Percentiles rank a stretch among this genome's conserved stretches.
Evolutionary conservation across 2,329 filamentous ascomycete species (phyloP).

Genomic region (Davidsoniella eucalypti): DNA sequence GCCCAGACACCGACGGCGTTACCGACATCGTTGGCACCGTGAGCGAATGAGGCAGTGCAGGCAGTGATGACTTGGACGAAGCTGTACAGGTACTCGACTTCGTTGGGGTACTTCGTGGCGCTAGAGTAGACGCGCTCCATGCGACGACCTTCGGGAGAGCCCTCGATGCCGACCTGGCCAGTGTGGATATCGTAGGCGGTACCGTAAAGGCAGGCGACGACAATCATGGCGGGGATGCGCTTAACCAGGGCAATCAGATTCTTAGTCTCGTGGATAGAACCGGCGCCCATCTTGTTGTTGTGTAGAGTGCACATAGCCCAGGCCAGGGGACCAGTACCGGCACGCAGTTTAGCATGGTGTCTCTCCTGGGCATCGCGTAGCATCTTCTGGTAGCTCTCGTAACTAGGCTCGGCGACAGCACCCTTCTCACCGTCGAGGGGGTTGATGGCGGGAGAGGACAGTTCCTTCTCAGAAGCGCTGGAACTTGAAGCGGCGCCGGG

Average conservation of each 20-base stretch:
- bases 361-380: slow-evolving; percentile 37
- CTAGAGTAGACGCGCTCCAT: slow-evolving; percentile 52
- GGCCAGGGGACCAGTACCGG: slow-evolving; percentile 50
- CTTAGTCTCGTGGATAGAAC: slow-evolving; percentile 55
- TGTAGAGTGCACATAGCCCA: slow-evolving; percentile 70
- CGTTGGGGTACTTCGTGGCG: slow-evolving; percentile 50
- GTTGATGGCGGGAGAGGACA: slow-evolving; percentile 18
- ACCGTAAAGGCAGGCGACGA: slow-evolving; percentile 52
- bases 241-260: slow-evolving; percentile 49
- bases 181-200: slow-evolving; percentile 69
- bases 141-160: slow-evolving; percentile 56
- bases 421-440: slow-evolving; percentile 25
- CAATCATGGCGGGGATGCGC: slow-evolving; percentile 52
- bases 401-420: slow-evolving; percentile 29
- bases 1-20: slow-evolving; percentile 57
- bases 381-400: slow-evolving; percentile 45
- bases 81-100: slow-evolving; percentile 53
- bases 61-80: slow-evolving; percentile 52
- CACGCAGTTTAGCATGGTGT: slow-evolving; percentile 46
- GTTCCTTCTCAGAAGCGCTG: slow-evolving; percentile 26
- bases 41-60: slow-evolving; percentile 56
- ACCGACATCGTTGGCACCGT: slow-evolving; percentile 63
- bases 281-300: slow-evolving; percentile 55
- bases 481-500: slow-evolving; percentile 22
- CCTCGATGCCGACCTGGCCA: slow-evolving; percentile 51